Conservation (phyloP, 345 rosid species). For the Populus tremula region DNA sequence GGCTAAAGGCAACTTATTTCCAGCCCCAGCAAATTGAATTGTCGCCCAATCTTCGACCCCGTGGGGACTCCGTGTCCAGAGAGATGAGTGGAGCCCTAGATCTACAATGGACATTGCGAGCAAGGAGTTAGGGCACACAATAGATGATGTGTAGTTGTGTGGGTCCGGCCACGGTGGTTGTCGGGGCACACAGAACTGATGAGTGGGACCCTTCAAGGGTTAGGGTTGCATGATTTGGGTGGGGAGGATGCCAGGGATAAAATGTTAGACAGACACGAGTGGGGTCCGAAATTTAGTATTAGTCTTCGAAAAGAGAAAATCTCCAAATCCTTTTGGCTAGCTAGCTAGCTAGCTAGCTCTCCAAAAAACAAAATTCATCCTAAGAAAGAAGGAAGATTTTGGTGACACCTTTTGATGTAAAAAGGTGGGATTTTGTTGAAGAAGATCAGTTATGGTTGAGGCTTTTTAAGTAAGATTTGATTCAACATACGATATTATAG, state of each 20-base stretch:
- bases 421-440: conserved; percentile 28
- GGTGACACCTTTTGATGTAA: conserved; percentile 37
- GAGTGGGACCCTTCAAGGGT: conserved; percentile 38
- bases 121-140: conserved; percentile 50
- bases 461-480: conserved; percentile 42
- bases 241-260: conserved; percentile 1
- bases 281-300: conserved; percentile 30
- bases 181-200: conserved; percentile 40
- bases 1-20: conserved; percentile 45
- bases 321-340: neutral
- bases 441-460: conserved; percentile 19
- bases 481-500: conserved; percentile 19
- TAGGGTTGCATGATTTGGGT: conserved; percentile 32
- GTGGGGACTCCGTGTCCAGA: conserved; percentile 53
- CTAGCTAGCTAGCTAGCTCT: neutral
- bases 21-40: conserved; percentile 29
- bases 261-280: neutral
- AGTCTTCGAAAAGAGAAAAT: neutral
- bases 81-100: conserved; percentile 7
- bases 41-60: conserved; percentile 27
- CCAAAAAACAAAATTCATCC: neutral
- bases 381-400: conserved; percentile 19
- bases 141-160: conserved; percentile 43
- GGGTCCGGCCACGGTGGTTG: conserved; percentile 51
- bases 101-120: conserved; percentile 36